Evolutionary conservation across 495 filamentous ascomycete species (phyloP).

Genomic region (Darksidea phi): DNA sequence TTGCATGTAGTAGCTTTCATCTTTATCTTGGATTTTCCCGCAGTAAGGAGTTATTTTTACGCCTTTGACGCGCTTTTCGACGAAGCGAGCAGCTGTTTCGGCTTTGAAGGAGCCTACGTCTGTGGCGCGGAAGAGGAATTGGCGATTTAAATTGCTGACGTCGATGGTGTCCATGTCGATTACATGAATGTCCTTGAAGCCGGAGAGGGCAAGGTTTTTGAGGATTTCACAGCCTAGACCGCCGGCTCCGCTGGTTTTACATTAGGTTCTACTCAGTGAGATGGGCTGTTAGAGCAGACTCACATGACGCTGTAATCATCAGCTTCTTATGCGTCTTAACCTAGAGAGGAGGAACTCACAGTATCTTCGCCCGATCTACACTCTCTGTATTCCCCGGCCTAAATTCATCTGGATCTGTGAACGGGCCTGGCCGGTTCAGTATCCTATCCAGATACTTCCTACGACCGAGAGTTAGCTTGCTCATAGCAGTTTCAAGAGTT

Average conservation of each 20-base stretch:
- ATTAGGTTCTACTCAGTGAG: background rate
- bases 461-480: slow-evolving; percentile 17
- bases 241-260: slow-evolving; percentile 73
- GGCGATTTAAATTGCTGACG: slow-evolving; percentile 95
- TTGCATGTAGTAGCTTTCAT: slow-evolving; percentile 96
- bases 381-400: slow-evolving; percentile 60
- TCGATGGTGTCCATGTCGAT: slow-evolving; percentile 99
- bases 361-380: slow-evolving; percentile 64
- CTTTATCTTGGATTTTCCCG: slow-evolving; percentile 94
- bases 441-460: slow-evolving; percentile 82
- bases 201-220: slow-evolving; percentile 92
- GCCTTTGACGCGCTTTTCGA: slow-evolving; percentile 81
- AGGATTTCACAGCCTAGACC: slow-evolving; percentile 95
- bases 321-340: slow-evolving; percentile 1
- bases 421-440: slow-evolving; percentile 72
- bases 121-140: slow-evolving; percentile 90
- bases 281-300: slow-evolving; percentile 13
- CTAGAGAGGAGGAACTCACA: slow-evolving; percentile 52
- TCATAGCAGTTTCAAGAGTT: background rate
- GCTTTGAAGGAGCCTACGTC: slow-evolving; percentile 96
- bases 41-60: slow-evolving; percentile 92
- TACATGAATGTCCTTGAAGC: slow-evolving; percentile 96
- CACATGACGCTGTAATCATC: slow-evolving; percentile 51
- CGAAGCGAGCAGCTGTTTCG: slow-evolving; percentile 86
- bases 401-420: slow-evolving; percentile 65